Evolutionary conservation across 164 flowering plant species (phyloP).

Genomic region (Macadamia integrifolia): DNA sequence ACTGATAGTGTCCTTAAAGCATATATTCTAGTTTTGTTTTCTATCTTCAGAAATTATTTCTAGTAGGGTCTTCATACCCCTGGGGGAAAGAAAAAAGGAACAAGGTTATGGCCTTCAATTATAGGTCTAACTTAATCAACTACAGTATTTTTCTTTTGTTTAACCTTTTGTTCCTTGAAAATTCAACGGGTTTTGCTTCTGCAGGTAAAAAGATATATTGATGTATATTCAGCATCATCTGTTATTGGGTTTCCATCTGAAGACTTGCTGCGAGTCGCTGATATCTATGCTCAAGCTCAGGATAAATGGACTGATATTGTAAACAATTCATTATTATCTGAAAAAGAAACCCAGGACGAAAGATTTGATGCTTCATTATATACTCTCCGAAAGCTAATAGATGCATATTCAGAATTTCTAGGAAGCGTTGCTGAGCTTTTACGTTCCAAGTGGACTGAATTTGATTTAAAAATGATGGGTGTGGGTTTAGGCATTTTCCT

Average conservation of each 20-base stretch:
- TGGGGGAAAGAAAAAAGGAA: no score
- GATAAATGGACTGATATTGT: conserved; percentile 35
- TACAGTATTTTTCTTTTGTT: background rate
- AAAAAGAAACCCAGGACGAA: conserved; percentile 14
- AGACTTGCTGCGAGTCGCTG: conserved; percentile 51
- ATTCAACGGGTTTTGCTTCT: conserved; percentile 10
- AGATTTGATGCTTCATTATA: conserved; percentile 26
- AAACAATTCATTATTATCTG: conserved; percentile 15
- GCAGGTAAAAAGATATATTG: conserved; percentile 94
- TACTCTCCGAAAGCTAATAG: conserved; percentile 44
- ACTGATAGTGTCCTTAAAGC: no score
- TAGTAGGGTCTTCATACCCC: no score
- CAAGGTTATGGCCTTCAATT: no score
- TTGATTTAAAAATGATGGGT: conserved; percentile 70
- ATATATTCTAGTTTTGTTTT: no score
- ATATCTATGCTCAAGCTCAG: conserved; percentile 61
- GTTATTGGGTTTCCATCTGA: conserved; percentile 84
- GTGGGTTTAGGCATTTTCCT: conserved; percentile 59
- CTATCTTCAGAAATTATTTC: no score
- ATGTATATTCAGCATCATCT: conserved; percentile 81
- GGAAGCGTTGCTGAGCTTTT: conserved; percentile 75
- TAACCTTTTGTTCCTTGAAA: background rate
- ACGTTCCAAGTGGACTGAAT: conserved; percentile 97
- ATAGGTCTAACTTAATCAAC: no score
- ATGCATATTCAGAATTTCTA: conserved; percentile 54